Base-by-base conservation (phyloP, 1,139 yeast genomes). In the Hansenula anomala region DNA sequence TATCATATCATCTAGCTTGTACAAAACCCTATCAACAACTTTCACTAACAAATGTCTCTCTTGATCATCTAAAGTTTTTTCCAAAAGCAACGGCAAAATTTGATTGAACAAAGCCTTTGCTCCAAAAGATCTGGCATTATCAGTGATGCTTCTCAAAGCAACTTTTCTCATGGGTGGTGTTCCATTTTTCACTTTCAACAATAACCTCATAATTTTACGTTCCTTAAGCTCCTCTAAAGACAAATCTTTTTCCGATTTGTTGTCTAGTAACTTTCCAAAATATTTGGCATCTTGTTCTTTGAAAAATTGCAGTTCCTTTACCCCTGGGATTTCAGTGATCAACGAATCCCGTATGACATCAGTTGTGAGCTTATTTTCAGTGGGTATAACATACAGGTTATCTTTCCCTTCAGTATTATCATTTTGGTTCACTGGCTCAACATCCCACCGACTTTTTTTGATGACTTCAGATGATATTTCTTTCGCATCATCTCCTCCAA, bases 31-130 rank as follows among this genome's bases (percentile, higher is more conserved):
- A 28, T 84, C 89, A 13, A 86, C 63, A 10, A 86, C 74, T 56
- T 89, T 90, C 12, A 88, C 85, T 41, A 90, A 64, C 14, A 87
- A 59, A 61, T 89, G 96, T 24, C 96, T 70, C 56, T 90, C 97
- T 49, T 81, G 89, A 38, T 86, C 94, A 48, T 83, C 94, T 30
- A 89, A 63, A 9, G 75, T 63, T 19, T 80, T 80, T 47, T 88
- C 96, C 56, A 84, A 66, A 28, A 90, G 62, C 15, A 90, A 61
- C 0, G 96, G 96, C 14, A 90, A 64, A 8, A 87, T 69, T 45
- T 78, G 81, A 41, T 77, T 75, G 52, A 90, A 82, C 17, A 89
- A 58, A 0, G 78, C 58, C 37, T 76, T 73, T 1, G 96, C 82
- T 0, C 97, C 97, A 51, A 80, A 76, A 13, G 63, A 63, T 9